These are phyloP conservation scores for Candolleomyces aberdarensis DNA, from an alignment of 768 basidiomycete species.

Conservation along the genomic window DNA sequence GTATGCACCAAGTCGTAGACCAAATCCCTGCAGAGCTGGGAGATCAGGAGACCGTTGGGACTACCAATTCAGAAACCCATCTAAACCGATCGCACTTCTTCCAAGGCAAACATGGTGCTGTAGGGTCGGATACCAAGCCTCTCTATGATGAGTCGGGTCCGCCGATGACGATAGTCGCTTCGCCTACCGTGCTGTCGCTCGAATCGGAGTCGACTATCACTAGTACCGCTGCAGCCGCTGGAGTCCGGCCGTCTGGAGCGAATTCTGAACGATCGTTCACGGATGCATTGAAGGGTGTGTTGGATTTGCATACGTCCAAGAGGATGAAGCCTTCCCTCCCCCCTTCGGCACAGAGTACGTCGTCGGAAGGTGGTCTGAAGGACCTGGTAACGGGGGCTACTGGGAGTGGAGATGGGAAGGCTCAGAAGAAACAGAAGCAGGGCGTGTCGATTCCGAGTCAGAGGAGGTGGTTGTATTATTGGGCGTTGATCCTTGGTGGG, in stretches of 20 bases:
- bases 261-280: constrained; percentile 30
- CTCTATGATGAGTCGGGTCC: background rate
- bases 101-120: background rate
- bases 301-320: constrained; percentile 65
- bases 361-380: background rate
- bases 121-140: background rate
- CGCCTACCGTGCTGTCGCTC: background rate
- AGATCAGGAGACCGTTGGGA: background rate
- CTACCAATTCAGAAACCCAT: too few relatives aligned
- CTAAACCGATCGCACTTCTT: background rate
- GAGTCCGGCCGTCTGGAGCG: background rate
- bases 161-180: background rate
- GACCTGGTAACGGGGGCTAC: background rate
- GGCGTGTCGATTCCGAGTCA: constrained; percentile 83
- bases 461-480: constrained; percentile 76
- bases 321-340: constrained; percentile 51
- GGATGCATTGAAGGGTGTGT: constrained; percentile 49
- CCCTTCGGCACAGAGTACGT: too few relatives aligned
- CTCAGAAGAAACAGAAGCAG: constrained; percentile 35
- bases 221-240: constrained; percentile 1
- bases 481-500: constrained; percentile 60
- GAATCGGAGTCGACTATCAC: background rate
- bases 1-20: background rate
- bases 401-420: constrained; percentile 14
- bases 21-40: background rate